Evolutionary conservation across 202 grass and related monocot genomes (phyloP).

Genomic region (Carex sylvatica): DNA sequence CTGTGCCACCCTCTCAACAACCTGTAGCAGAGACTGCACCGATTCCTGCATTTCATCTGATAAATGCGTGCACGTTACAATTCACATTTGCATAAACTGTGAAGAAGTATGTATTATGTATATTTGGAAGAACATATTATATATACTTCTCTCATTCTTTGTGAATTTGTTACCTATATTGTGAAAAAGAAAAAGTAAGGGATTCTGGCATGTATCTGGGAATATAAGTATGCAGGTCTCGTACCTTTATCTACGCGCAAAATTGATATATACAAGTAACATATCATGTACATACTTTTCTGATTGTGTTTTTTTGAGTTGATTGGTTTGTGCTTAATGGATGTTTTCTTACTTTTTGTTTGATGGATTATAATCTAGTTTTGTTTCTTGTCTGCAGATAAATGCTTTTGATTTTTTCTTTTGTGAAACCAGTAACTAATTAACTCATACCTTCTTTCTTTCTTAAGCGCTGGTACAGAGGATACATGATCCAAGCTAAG

Average conservation of each 20-base stretch:
- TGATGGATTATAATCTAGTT: neutral
- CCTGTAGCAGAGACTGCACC: conserved; percentile 35
- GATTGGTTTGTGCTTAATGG: neutral
- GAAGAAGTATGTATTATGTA: neutral
- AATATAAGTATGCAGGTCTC: no score
- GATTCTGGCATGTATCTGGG: no score
- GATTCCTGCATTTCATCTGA: conserved; percentile 36
- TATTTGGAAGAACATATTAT: conserved; percentile 1
- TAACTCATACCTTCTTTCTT: conserved; percentile 21
- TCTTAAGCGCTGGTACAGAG: conserved; percentile 22
- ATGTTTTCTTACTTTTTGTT: neutral
- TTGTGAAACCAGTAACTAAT: neutral
- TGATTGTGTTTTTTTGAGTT: neutral
- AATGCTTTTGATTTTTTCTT: neutral
- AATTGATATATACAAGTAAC: neutral
- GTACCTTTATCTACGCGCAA: neutral
- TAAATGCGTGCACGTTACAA: neutral
- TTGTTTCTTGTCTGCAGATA: neutral
- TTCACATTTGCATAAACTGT: neutral
- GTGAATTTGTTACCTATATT: neutral
- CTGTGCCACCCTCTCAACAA: conserved; percentile 56
- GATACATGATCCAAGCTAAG: conserved; percentile 18
- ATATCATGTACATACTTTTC: neutral
- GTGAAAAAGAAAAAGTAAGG: neutral
- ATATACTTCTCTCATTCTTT: neutral